Conservation (phyloP, 2,329 filamentous ascomycete species). For the Cladosporium cucumerinum region DNA sequence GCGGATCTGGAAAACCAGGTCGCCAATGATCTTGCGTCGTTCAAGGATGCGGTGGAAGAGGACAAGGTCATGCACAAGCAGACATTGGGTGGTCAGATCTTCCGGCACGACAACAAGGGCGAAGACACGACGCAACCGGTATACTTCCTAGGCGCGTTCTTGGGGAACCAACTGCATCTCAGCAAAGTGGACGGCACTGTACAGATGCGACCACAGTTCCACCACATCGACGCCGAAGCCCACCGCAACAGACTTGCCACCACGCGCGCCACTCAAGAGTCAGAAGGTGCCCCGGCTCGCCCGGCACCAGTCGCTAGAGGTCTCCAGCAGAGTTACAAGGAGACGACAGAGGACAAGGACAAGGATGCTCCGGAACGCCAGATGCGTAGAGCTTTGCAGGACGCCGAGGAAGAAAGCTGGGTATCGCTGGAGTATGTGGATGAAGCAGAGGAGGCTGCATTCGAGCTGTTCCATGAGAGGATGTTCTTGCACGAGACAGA, state of each 20-base stretch:
- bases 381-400: slow-evolving; percentile 61
- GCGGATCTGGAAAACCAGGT: slow-evolving; percentile 42
- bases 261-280: slow-evolving; percentile 42
- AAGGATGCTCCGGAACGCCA: slow-evolving; percentile 68
- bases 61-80: slow-evolving; percentile 74
- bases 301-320: slow-evolving; percentile 37
- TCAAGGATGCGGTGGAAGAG: slow-evolving; percentile 64
- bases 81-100: slow-evolving; percentile 79
- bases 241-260: slow-evolving; percentile 62
- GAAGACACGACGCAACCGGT: slow-evolving; percentile 59
- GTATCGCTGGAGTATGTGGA: slow-evolving; percentile 74
- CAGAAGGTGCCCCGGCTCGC: slow-evolving; percentile 38
- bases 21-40: slow-evolving; percentile 48
- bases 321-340: slow-evolving; percentile 27
- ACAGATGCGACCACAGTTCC: slow-evolving; percentile 85
- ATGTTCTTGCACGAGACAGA: slow-evolving; percentile 57
- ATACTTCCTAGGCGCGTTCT: slow-evolving; percentile 92
- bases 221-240: slow-evolving; percentile 81
- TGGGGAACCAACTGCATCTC: slow-evolving; percentile 79
- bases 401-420: slow-evolving; percentile 82
- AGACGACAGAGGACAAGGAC: slow-evolving; percentile 55
- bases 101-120: slow-evolving; percentile 61
- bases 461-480: slow-evolving; percentile 70
- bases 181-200: slow-evolving; percentile 79
- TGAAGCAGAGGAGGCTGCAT: slow-evolving; percentile 72